These are phyloP conservation scores for Candida montana DNA, from an alignment of 805 yeast genomes.

Conservation along the genomic window DNA sequence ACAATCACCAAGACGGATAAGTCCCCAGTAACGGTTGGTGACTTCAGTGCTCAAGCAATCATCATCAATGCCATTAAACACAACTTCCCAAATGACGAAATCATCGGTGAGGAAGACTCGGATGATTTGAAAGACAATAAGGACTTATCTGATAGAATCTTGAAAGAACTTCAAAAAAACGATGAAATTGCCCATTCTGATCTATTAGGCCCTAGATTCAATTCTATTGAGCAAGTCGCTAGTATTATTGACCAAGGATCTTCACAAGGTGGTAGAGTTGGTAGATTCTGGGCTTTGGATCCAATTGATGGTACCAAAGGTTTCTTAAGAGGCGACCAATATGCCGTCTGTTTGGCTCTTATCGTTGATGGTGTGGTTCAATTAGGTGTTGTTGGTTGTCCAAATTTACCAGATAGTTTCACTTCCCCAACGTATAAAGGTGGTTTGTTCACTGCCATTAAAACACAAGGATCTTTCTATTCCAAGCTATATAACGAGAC, in stretches of 20 bases:
- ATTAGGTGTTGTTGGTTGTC: conserved; percentile 95
- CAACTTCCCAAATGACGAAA: conserved; percentile 77
- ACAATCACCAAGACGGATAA: conserved; percentile 80
- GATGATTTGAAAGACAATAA: conserved; percentile 50
- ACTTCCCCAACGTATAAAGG: conserved; percentile 43
- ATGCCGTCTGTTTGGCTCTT: conserved; percentile 90
- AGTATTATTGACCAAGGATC: conserved; percentile 74
- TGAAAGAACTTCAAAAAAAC: conserved; percentile 51
- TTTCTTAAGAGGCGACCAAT: conserved; percentile 91
- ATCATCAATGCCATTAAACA: conserved; percentile 75
- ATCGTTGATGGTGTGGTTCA: conserved; percentile 81
- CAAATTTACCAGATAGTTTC: conserved; percentile 59
- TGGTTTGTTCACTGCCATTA: conserved; percentile 69
- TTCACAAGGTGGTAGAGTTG: conserved; percentile 69
- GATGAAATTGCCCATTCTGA: conserved; percentile 38
- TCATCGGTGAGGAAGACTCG: conserved; percentile 95
- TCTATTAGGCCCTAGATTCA: conserved; percentile 34
- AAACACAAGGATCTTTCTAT: conserved; percentile 58
- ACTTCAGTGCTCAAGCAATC: conserved; percentile 92
- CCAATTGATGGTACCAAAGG: conserved; percentile 99
- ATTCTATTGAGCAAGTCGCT: conserved; percentile 44
- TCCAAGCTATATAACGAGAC: conserved; percentile 31
- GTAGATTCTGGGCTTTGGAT: conserved; percentile 94
- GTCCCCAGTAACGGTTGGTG: conserved; percentile 96
- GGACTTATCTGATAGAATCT: conserved; percentile 47